These are phyloP conservation scores for Cunninghamia lanceolata DNA, from an alignment of 75 land plant species.

Conservation along the genomic window DNA sequence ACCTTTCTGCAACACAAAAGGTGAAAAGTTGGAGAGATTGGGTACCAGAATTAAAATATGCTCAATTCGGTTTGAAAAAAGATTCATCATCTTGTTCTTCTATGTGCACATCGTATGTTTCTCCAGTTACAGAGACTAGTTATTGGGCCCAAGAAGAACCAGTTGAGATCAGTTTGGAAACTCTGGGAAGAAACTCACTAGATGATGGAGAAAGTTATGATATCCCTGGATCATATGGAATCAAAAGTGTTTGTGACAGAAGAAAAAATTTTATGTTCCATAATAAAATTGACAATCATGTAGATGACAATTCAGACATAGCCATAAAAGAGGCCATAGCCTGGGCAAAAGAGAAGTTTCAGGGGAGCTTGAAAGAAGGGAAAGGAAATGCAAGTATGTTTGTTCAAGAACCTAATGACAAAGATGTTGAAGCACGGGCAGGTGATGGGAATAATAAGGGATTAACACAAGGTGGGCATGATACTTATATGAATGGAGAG, in stretches of 20 bases:
- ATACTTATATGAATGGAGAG: not conserved
- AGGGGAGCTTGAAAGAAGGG: not conserved
- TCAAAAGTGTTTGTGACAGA: not conserved
- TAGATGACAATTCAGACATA: constrained; percentile 3
- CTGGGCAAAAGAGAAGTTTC: constrained; percentile 15
- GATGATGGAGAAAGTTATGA: not conserved
- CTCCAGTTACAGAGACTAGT: not conserved
- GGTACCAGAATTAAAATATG: constrained; percentile 4
- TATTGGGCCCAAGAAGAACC: constrained; percentile 1
- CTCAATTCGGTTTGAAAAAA: not conserved
- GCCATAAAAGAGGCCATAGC: constrained; percentile 15
- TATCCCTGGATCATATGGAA: constrained; percentile 4
- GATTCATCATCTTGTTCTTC: not conserved
- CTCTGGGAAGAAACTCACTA: not conserved
- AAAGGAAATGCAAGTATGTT: not conserved
- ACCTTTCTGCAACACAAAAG: not conserved
- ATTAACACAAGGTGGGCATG: not conserved
- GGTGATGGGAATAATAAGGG: not conserved
- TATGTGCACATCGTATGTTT: not conserved
- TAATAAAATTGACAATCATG: not conserved
- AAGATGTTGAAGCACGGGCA: not conserved
- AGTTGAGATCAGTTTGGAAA: not conserved
- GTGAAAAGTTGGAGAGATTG: constrained; percentile 8
- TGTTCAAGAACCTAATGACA: not conserved
- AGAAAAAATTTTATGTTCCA: not conserved